Base-by-base conservation (phyloP, 306 rosid genomes). In the Acacia confusa region DNA sequence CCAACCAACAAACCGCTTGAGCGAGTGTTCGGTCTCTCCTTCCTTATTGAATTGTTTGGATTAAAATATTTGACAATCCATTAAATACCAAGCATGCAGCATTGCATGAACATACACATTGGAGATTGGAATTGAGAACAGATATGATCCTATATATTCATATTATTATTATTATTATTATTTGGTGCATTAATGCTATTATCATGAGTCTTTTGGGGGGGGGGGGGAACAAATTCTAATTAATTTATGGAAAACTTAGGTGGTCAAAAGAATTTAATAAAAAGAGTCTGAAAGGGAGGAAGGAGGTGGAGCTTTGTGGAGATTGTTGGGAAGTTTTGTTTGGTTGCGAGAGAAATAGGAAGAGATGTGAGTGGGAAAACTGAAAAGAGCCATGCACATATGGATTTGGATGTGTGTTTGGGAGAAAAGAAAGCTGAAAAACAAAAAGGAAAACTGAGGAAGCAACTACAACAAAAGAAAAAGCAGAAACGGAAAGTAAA, bases 371-470 rank as follows among this genome's bases (percentile, higher is more conserved):
- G 76, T 79, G 84, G 82, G 83, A 50, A 80, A 78, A 55, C n/a
- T n/a, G n/a, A n/a, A n/a, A n/a, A n/a, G n/a, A n/a, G n/a, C n/a
- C n/a, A n/a, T n/a, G n/a, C n/a, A n/a, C 74, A 64, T 60, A 36
- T 72, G 84, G 83, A 71, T 78, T 57, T 72, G 84, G 69, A 63
- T 76, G 76, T 83, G 84, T 83, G 84, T 72, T 88, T 79, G 72
- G 84, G 75, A 74, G 80, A 81, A 81, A 83, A 86, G 83, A 87
- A 82, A 84, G 87, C 88, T 82, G 58, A 81, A 88, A 92, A 91
- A 88, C 91, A 90, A 89, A 91, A 90, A 86, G 91, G 89, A 78
- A 87, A 82, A 45, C 82, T 55, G 61, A n/a, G 76, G 77, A 84
- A 57, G 4, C 27, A 22, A n/a, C 57, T 20, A 88, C 94, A 89